Conservation (phyloP, 176 grass and related monocot species). For the Chloris gayana region DNA sequence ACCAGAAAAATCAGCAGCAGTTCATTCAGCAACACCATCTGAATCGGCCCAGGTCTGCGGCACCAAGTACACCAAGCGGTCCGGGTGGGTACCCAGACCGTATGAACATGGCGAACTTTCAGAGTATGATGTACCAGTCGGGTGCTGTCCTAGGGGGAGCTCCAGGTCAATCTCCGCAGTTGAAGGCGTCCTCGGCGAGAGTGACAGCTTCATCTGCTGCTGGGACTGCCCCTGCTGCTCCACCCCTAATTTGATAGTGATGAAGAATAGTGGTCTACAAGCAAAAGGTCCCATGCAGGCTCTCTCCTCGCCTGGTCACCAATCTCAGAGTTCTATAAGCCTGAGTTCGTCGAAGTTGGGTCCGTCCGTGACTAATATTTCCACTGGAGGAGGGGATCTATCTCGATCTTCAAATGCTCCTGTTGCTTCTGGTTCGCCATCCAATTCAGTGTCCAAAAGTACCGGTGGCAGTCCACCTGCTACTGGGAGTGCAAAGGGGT, state of each 20-base stretch:
- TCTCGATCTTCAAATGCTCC: constrained; percentile 72
- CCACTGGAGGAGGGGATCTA: constrained; percentile 57
- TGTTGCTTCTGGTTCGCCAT: constrained; percentile 64
- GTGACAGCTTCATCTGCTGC: constrained; percentile 42
- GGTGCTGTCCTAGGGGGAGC: constrained; percentile 54
- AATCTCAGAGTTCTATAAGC: constrained; percentile 70
- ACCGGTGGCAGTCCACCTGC: constrained; percentile 66
- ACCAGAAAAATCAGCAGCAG: constrained; percentile 56
- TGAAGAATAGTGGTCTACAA: constrained; percentile 67
- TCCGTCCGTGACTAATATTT: constrained; percentile 51
- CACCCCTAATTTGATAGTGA: constrained; percentile 46
- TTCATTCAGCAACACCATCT: constrained; percentile 58
- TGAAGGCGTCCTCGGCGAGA: constrained; percentile 68
- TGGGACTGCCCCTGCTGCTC: constrained; percentile 32
- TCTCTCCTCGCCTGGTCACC: constrained; percentile 56
- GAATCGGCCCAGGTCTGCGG: constrained; percentile 73
- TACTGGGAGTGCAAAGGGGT: constrained; percentile 61
- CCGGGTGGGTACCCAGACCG: constrained; percentile 48
- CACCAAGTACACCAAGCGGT: constrained; percentile 63
- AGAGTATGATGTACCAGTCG: constrained; percentile 56
- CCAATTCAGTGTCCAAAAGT: constrained; percentile 85
- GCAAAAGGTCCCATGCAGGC: constrained; percentile 56
- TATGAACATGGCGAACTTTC: constrained; percentile 39
- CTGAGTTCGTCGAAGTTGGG: constrained; percentile 66
- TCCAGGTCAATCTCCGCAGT: constrained; percentile 61